Evolutionary conservation across 495 filamentous ascomycete species (phyloP).

Genomic region (Penicillium bovifimosum): DNA sequence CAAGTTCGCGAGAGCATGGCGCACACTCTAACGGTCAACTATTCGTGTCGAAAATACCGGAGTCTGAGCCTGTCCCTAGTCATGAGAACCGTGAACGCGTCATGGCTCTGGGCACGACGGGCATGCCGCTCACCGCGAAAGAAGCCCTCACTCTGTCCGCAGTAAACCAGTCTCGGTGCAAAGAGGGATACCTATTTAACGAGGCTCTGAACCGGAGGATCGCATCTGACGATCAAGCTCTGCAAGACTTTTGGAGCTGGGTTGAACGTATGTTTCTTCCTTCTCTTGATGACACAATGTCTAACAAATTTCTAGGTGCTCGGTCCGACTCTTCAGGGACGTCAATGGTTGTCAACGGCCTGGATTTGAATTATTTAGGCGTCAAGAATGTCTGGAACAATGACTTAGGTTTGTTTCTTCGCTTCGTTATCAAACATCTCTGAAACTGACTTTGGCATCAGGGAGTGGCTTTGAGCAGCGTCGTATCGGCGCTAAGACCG

Average conservation of each 20-base stretch:
- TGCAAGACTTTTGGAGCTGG: slow-evolving; percentile 76
- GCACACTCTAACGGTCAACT: slow-evolving; percentile 5
- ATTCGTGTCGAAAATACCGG: slow-evolving; percentile 1
- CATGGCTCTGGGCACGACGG: slow-evolving; percentile 25
- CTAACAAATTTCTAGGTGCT: slow-evolving; percentile 49
- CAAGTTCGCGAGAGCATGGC: slow-evolving; percentile 11
- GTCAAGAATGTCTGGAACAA: slow-evolving; percentile 76
- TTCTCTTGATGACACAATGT: background rate
- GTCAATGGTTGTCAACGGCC: slow-evolving; percentile 64
- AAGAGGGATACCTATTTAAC: slow-evolving; percentile 76
- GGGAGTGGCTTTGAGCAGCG: slow-evolving; percentile 32
- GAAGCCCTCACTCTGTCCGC: slow-evolving; percentile 42
- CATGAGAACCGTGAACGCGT: slow-evolving; percentile 39
- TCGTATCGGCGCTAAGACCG: slow-evolving; percentile 21
- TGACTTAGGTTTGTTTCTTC: slow-evolving; percentile 51
- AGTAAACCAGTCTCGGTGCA: slow-evolving; percentile 49
- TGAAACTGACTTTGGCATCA: slow-evolving; percentile 22
- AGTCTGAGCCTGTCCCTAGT: slow-evolving; percentile 34
- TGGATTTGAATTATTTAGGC: slow-evolving; percentile 84
- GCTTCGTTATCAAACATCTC: background rate
- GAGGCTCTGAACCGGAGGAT: slow-evolving; percentile 61
- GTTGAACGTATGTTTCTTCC: slow-evolving; percentile 50
- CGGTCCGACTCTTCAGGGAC: slow-evolving; percentile 57
- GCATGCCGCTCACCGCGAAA: slow-evolving; percentile 27
- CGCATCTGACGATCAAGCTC: slow-evolving; percentile 63